Percentiles rank a stretch among this genome's conserved stretches.
Evolutionary conservation across 805 yeast genomes (phyloP).

Genomic region (Kodamaea hsintzibuensis): DNA sequence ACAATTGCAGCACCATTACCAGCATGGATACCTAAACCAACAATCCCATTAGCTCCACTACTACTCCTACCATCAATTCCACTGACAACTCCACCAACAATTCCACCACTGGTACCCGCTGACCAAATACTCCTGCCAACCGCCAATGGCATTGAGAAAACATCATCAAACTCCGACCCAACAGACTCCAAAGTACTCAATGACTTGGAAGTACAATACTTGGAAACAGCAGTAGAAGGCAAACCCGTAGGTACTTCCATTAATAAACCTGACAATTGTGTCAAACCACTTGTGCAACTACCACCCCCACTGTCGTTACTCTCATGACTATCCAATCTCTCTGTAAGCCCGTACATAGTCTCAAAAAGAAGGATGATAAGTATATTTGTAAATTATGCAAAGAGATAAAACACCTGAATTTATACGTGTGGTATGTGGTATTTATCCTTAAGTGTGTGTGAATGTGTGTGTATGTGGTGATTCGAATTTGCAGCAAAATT

Average conservation of each 20-base stretch:
- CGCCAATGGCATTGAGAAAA: background rate
- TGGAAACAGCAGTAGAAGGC: background rate
- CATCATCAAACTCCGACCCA: conserved; percentile 10
- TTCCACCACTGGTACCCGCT: background rate
- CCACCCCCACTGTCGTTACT: background rate
- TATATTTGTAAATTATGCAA: background rate
- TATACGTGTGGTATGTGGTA: background rate
- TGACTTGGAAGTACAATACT: conserved; percentile 10
- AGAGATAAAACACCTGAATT: background rate
- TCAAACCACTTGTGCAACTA: background rate
- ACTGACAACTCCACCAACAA: background rate
- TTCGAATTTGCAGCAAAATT: conserved; percentile 7
- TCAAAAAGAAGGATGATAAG: background rate
- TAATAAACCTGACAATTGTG: background rate
- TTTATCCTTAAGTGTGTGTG: background rate
- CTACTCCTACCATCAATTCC: background rate
- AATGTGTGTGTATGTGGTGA: background rate
- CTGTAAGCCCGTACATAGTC: background rate
- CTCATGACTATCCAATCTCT: background rate
- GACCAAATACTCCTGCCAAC: conserved; percentile 2
- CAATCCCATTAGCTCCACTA: background rate
- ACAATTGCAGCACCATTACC: no score
- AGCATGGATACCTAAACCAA: background rate
- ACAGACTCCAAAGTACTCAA: conserved; percentile 9
- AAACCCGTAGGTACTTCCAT: background rate